Evolutionary conservation across 352 stramenopile species (phyloP), one percentile per base, ranked within the genome.

Genomic region (Phytophthora hybrid): DNA sequence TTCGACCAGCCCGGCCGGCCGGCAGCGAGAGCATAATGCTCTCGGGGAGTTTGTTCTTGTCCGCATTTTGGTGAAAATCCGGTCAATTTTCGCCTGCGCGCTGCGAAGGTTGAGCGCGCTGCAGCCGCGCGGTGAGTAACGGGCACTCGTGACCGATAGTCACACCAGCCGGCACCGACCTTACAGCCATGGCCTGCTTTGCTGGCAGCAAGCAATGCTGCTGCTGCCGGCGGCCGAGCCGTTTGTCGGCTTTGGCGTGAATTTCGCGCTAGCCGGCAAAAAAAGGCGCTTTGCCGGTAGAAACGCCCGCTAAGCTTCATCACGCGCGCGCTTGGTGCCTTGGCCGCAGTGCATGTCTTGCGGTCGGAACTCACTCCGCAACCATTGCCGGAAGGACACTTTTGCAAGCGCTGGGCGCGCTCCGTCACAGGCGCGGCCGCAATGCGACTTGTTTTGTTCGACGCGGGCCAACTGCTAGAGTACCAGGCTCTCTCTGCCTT

Each of bases 241-340:
- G 23, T 26, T 26, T 26, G 23, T 39, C 46, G 56, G 60, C 60
- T 59, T 21, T 26, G 47, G 6, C 4, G 59, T 59, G 39, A 59
- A 64, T 59, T 68, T 59, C 62, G 51, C 31, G 55, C 54, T n/a
- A 21, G 11, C 44, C 29, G 0, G 23, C 47, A 73, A 69, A 73
- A 69, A 66, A 37, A 52, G 59, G 23, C 37, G 41, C n/a, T 69
- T 66, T 69, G 61, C 39, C 51, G 59, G 54, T 71, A 55, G 53
- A 74, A 70, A 66, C 53, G 67, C 23, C 47, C 31, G 41, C 56
- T n/a, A 70, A 32, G 41, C 41, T 49, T 49, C 41, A 41, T 16
- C 34, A 41, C 34, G 5, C 34, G 9, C 9, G 34, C 9, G 23
- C 23, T 41, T 49, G 41, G 16, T 49, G 41, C 14, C 41, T 41